These are phyloP conservation scores for Ascoidea tarda DNA, from an alignment of 805 yeast species.

Conservation along the genomic window DNA sequence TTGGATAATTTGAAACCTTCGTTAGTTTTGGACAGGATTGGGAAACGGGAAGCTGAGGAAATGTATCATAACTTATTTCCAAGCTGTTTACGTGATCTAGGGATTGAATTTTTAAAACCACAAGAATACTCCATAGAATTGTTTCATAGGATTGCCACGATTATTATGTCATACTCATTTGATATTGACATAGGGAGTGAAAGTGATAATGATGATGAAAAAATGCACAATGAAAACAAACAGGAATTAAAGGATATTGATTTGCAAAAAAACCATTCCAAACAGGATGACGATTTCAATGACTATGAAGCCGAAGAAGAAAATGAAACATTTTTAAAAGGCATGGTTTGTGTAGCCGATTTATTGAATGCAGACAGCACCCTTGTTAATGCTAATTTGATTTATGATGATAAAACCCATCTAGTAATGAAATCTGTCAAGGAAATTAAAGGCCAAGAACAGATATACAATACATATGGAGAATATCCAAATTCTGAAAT, in stretches of 20 bases:
- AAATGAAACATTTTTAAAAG: conserved; percentile 30
- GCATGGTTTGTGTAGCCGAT: conserved; percentile 92
- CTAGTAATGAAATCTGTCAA: conserved; percentile 63
- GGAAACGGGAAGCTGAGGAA: conserved; percentile 48
- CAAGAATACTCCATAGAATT: conserved; percentile 29
- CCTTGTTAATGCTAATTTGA: conserved; percentile 59
- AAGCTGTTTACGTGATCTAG: conserved; percentile 23
- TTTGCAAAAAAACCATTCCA: background rate
- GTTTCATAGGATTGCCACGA: conserved; percentile 61
- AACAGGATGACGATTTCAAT: conserved; percentile 10
- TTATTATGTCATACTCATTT: conserved; percentile 83
- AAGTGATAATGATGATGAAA: conserved; percentile 18
- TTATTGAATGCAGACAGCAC: conserved; percentile 77
- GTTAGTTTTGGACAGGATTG: conserved; percentile 52
- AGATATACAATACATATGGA: conserved; percentile 80
- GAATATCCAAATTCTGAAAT: conserved; percentile 87
- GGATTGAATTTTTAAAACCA: conserved; percentile 18
- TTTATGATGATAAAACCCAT: conserved; percentile 24
- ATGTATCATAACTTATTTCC: conserved; percentile 37
- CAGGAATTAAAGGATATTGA: conserved; percentile 10
- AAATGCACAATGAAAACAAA: conserved; percentile 11
- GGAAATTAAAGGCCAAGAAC: conserved; percentile 49
- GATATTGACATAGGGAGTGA: conserved; percentile 43
- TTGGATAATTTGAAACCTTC: conserved; percentile 51
- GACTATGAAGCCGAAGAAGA: conserved; percentile 22